Base-by-base conservation (phyloP, 1,284 basidiomycete genomes). In the Irpex lacteus region DNA sequence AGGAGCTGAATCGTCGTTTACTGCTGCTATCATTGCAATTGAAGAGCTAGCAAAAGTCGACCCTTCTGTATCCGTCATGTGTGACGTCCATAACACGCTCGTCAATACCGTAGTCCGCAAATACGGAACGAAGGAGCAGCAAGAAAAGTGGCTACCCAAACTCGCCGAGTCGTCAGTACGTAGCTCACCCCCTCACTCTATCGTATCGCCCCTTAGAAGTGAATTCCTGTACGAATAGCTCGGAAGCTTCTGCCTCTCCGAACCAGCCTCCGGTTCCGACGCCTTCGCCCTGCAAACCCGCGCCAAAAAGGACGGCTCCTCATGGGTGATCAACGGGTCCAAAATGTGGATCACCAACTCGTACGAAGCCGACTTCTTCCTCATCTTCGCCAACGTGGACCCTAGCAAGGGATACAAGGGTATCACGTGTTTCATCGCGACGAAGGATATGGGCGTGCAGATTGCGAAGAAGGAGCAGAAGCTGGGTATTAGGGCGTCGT, bases 261-360 rank as follows among this genome's bases (percentile, higher is more conserved):
- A 99, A 76, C 83, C 95, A 3, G 90, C 87, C 0, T 96, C 95
- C 11, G 98, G 97, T 4, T 98, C 96, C 8, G 97, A 99, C 74
- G 97, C 97, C 0, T 99, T 99, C 74, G 96, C 96, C 0, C 83
- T 99, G 61, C 95, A 98, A 77, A 97, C 98, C 2, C 91, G 91
- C 11, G 95, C 96, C 40, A 91, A 85, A 77, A 94, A 93, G 76
- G 92, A 95, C 66, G 90, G 90, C 21, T 87, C 90, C 72, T 78
- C 92, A 69, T 98, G 91, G 84, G 82, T 95, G 37, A 76, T 98
- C 66, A 97, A 96, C 72, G 97, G 97, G 44, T 94, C 92, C 69
- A 99, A 99, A 84, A 97, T 98, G 96, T 99, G 97, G 97, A 99
- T 99, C 72, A 98, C 98, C 57, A 99, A 99, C 82, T 96, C 95